These are phyloP conservation scores for Pulveroboletus sp. DNA, from an alignment of 768 basidiomycete genomes.

Conservation along the genomic window DNA sequence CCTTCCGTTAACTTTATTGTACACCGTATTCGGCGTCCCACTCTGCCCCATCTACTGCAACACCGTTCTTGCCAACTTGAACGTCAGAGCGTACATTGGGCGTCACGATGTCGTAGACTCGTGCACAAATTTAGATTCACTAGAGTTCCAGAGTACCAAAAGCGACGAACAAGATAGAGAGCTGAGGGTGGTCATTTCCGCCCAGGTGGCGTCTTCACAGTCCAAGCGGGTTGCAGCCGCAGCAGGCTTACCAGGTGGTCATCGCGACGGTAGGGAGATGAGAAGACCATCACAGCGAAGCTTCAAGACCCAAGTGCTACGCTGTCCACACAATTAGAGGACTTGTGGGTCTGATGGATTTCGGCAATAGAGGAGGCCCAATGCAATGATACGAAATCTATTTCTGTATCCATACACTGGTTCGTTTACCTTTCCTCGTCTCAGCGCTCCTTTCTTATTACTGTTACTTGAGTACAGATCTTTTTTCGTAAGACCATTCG, in stretches of 20 bases:
- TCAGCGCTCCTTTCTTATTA: no score
- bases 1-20: background rate
- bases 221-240: background rate
- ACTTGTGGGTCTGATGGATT: background rate
- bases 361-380: background rate
- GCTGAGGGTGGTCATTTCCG: background rate
- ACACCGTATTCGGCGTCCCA: constrained; percentile 3
- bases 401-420: no score
- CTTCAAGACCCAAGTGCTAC: background rate
- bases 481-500: no score
- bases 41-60: constrained; percentile 10
- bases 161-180: background rate
- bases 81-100: constrained; percentile 5
- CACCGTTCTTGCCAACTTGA: constrained; percentile 12
- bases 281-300: background rate
- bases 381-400: no score
- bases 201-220: background rate
- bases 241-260: background rate
- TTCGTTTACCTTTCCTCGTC: no score
- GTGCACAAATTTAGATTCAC: background rate
- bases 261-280: background rate
- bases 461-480: no score
- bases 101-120: background rate
- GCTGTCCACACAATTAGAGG: no score
- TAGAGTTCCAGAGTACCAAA: no score